These are phyloP conservation scores for slime mould (Dictyostelium discoideum) DNA, from an alignment of 78 protist genomes.

Conservation along the genomic window DNA sequence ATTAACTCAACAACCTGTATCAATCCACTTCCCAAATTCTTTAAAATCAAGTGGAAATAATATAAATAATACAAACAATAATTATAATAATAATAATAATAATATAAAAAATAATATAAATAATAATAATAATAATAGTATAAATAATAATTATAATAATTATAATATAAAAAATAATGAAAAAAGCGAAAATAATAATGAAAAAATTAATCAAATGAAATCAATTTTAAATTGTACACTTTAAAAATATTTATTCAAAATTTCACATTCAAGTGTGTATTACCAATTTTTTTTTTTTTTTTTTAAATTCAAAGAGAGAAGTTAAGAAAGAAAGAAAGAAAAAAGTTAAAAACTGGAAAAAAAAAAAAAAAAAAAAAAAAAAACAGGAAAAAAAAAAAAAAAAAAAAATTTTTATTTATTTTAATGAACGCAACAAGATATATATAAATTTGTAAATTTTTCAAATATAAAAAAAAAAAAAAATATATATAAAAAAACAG, in stretches of 20 bases:
- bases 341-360: no score
- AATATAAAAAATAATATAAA: neutral
- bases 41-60: neutral
- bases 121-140: neutral
- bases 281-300: neutral
- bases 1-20: conserved; percentile 1
- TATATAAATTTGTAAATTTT: no score
- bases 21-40: conserved; percentile 2
- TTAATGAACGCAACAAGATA: no score
- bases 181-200: neutral
- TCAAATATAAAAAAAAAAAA: no score
- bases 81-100: neutral
- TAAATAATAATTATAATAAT: no score
- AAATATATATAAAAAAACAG: no score
- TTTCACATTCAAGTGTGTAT: neutral
- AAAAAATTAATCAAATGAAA: conserved; percentile 30
- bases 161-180: neutral
- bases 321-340: no score
- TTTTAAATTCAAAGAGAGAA: no score
- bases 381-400: no score
- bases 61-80: neutral
- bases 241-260: neutral
- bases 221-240: conserved; percentile 41
- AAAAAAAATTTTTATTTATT: no score
- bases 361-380: no score